Evolutionary conservation across 83 land plant species (phyloP).

Genomic region (Isoetes engelmannii): DNA sequence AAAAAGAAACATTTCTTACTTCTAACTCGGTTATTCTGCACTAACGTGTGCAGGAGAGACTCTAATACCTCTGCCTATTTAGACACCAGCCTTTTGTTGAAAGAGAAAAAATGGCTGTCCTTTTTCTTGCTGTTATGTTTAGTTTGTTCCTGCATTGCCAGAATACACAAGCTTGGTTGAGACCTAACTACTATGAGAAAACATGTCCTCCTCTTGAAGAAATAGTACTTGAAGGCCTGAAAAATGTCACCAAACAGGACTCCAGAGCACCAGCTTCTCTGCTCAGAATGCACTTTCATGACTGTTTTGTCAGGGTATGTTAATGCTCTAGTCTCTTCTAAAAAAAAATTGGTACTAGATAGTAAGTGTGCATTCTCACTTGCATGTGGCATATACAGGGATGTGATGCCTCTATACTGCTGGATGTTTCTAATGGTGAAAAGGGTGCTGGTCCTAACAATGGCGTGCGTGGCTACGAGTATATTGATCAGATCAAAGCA

Average conservation of each 20-base stretch:
- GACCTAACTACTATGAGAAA: conserved; percentile 31
- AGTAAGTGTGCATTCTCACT: too few species aligned
- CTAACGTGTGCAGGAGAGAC: too few species aligned
- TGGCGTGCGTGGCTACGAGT: background rate
- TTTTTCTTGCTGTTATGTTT: too few species aligned
- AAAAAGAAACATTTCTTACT: too few species aligned
- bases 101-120: too few species aligned
- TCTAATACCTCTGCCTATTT: too few species aligned
- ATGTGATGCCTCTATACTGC: conserved; percentile 5
- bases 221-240: conserved; percentile 27
- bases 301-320: conserved; percentile 59
- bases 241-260: conserved; percentile 30
- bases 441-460: conserved; percentile 7
- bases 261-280: conserved; percentile 50
- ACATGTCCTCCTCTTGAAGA: conserved; percentile 47
- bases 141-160: too few species aligned
- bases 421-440: conserved; percentile 6
- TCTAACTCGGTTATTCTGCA: too few species aligned
- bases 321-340: background rate
- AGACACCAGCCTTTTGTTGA: too few species aligned
- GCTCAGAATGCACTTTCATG: conserved; percentile 69
- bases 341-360: too few species aligned
- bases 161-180: too few species aligned
- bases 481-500: conserved; percentile 11
- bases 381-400: background rate